Conservation (phyloP, 257 asterid genomes). For the Cynanchum wilfordii region DNA sequence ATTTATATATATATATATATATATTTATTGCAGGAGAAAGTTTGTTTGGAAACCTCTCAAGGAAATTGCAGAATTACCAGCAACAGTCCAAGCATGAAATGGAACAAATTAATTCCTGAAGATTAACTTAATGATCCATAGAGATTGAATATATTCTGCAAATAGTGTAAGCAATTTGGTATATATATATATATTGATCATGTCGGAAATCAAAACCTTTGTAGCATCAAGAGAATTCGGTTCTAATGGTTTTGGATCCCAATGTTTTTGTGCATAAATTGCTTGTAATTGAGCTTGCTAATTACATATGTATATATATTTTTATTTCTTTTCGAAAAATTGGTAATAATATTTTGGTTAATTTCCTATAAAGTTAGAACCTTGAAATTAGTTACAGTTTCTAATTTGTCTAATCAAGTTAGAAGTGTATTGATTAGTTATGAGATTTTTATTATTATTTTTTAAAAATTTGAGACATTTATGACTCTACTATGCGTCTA, state of each 20-base stretch:
- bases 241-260: not conserved
- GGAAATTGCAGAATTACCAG: slow-evolving; percentile 58
- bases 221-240: not conserved
- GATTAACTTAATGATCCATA: not conserved
- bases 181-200: not conserved
- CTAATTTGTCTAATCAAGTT: no score
- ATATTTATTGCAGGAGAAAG: slow-evolving; percentile 52
- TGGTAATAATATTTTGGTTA: no score
- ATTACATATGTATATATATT: not conserved
- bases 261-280: not conserved
- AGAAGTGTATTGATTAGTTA: no score
- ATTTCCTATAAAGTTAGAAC: no score
- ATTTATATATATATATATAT: no score
- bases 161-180: not conserved
- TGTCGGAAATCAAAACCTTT: not conserved
- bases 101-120: not conserved
- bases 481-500: no score
- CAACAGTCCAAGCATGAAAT: not conserved
- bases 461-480: no score
- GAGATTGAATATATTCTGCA: not conserved
- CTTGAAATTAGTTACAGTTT: no score
- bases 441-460: no score
- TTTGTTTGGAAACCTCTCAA: slow-evolving; percentile 81
- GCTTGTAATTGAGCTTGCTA: not conserved
- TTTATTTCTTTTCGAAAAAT: not conserved